Base-by-base conservation (phyloP, 768 basidiomycete genomes). In the Piloderma croceum region DNA sequence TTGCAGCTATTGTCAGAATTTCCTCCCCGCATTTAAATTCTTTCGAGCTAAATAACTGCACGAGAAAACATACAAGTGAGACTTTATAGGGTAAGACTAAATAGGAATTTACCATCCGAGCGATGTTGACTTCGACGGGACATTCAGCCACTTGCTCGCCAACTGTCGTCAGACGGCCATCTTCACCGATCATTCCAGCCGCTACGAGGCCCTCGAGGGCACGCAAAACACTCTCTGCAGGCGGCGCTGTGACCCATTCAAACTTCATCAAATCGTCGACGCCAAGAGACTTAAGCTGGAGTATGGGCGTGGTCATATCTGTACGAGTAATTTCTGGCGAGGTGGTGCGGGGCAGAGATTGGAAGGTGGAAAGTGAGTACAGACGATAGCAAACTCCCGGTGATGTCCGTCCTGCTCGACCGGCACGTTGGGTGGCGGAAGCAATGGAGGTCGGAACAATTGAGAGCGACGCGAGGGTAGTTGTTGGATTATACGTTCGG, bases 251-350 rank as follows among this genome's bases (percentile, higher is more conserved):
- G 23, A 98, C 77, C 86, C 92, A 99, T 56, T 98, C 92, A 56
- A 98, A 94, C 56, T 87, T 88, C 76, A 96, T 84, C 11, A 98
- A 60, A 60, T 99, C 90, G 50, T 98, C 86, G 33, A 99, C 86
- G 7, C 96, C 96, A 22, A 99, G 72, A 0, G 88, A 86, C 61
- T 98, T 98, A 36, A 98, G 74, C 57, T 97, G 93, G 13, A 99
- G 67, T 37, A 99, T 84, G 4, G 90, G 87, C 3, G 89, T 85
- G 1, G 87, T 85, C 65, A 99, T 77, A 53, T 99, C 94, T 4
- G 82, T 83, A 23, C 94, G 79, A 7, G 83, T 84, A 36, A 98
- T 83, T 67, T 99, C 96, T 2, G 96, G 90, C 3, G 86, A 75
- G 0, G 90, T 90, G 1, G 79, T 78, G 3, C 67, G 64, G 1